Percentiles rank a stretch among this genome's conserved stretches.
Evolutionary conservation across 495 filamentous ascomycete species (phyloP).

Genomic region (Trichoderma asperelloides): DNA sequence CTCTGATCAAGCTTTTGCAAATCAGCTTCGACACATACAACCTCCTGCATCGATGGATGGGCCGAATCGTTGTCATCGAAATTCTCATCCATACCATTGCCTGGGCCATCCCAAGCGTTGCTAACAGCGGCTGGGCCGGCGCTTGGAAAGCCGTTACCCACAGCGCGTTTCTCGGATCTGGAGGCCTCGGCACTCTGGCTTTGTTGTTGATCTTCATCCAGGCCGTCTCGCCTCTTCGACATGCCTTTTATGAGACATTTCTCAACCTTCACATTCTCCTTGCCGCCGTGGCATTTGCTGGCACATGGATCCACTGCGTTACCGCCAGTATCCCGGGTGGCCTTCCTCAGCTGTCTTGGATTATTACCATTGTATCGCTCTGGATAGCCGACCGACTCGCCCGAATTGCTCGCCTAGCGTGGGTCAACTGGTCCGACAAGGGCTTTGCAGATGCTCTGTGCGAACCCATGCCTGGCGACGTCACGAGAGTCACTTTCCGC

Average conservation of each 20-base stretch:
- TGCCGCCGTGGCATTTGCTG: constrained; percentile 50
- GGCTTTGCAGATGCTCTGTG: constrained; percentile 62
- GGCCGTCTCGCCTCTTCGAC: constrained; percentile 68
- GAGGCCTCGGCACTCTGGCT: constrained; percentile 42
- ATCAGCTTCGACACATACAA: constrained; percentile 98
- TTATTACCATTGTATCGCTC: constrained; percentile 57
- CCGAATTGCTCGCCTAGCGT: constrained; percentile 59
- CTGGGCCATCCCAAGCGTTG: constrained; percentile 63
- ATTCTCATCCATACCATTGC: constrained; percentile 63
- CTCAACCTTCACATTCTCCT: constrained; percentile 71
- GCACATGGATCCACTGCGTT: constrained; percentile 61
- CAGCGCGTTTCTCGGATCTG: constrained; percentile 49
- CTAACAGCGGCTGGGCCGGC: constrained; percentile 54
- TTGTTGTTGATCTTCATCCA: constrained; percentile 50
- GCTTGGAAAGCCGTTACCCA: constrained; percentile 38
- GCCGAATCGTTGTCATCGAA: constrained; percentile 75
- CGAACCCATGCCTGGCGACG: constrained; percentile 72
- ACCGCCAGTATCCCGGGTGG: constrained; percentile 34
- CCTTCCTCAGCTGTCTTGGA: constrained; percentile 54
- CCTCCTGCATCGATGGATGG: constrained; percentile 89
- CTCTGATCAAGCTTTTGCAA: constrained; percentile 69
- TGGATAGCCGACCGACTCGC: constrained; percentile 71
- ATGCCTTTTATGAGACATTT: constrained; percentile 96
- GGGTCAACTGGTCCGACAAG: constrained; percentile 54
- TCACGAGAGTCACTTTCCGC: constrained; percentile 70